A percentile compares a stretch with the other conserved stretches of the same genome.
Conservation (phyloP, 179 eudicot species). For the Beta corolliflora region DNA sequence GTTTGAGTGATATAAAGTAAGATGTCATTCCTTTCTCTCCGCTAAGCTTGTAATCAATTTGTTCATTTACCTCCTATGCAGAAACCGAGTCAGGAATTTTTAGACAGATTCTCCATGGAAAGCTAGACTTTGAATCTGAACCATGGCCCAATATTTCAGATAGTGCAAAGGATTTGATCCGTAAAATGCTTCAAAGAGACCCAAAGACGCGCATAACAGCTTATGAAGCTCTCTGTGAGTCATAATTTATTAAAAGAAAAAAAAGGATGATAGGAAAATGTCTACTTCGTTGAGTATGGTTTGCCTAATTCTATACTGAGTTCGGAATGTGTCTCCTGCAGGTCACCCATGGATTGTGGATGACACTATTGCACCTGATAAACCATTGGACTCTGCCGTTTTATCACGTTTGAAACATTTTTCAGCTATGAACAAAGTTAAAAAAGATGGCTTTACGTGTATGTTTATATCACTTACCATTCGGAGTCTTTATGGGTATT, state of each 20-base stretch:
- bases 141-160: slow-evolving; percentile 94
- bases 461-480: slow-evolving; percentile 32
- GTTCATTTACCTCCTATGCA: slow-evolving; percentile 29
- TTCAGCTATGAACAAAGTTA: slow-evolving; percentile 92
- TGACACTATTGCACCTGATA: slow-evolving; percentile 90
- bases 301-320: slow-evolving; percentile 1
- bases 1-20: background rate
- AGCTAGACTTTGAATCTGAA: slow-evolving; percentile 74
- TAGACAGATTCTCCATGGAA: slow-evolving; percentile 75
- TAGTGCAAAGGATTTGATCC: slow-evolving; percentile 76
- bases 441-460: slow-evolving; percentile 96
- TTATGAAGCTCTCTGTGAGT: slow-evolving; percentile 85
- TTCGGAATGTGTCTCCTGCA: slow-evolving; percentile 30
- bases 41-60: slow-evolving; percentile 5
- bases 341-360: slow-evolving; percentile 99
- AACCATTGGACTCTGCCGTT: slow-evolving; percentile 91
- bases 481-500: background rate
- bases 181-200: slow-evolving; percentile 76
- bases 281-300: background rate
- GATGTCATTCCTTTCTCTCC: background rate
- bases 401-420: slow-evolving; percentile 87
- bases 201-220: slow-evolving; percentile 71
- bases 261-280: background rate
- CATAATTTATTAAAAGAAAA: background rate
- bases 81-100: slow-evolving; percentile 94